Conservation (phyloP, 2,329 filamentous ascomycete genomes). For the Nothopassalora personata region DNA sequence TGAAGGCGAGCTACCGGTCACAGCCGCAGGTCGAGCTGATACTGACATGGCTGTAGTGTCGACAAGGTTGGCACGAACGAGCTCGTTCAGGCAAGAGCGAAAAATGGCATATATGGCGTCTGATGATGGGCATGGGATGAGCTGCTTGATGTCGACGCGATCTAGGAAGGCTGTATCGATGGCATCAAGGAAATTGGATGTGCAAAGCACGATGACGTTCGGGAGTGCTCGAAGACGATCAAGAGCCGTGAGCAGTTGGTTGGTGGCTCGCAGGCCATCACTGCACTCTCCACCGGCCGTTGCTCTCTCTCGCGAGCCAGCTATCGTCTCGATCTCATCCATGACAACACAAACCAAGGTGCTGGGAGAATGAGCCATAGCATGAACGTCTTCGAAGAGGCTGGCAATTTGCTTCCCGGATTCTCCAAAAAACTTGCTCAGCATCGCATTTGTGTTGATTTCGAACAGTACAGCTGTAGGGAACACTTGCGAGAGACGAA, state of each 20-base stretch:
- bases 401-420: conserved; percentile 40
- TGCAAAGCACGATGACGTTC: conserved; percentile 48
- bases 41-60: conserved; percentile 16
- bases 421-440: conserved; percentile 48
- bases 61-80: conserved; percentile 37
- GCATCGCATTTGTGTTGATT: conserved; percentile 41
- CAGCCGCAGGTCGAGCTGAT: background rate
- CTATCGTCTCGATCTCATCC: conserved; percentile 48
- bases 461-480: conserved; percentile 37
- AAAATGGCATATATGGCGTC: conserved; percentile 46
- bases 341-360: conserved; percentile 44
- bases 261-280: conserved; percentile 46
- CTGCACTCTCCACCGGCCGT: conserved; percentile 39
- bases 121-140: conserved; percentile 37
- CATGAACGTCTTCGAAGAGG: conserved; percentile 39
- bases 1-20: background rate
- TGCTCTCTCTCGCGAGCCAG: conserved; percentile 40
- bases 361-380: conserved; percentile 36
- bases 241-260: conserved; percentile 46
- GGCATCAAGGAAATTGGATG: conserved; percentile 44
- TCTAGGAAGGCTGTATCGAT: conserved; percentile 47
- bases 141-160: conserved; percentile 45
- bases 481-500: conserved; percentile 39
- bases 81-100: conserved; percentile 43
- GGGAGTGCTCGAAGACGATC: conserved; percentile 39